Evolutionary conservation across 768 basidiomycete genomes (phyloP).

Genomic region (Punctularia strigosozonata): DNA sequence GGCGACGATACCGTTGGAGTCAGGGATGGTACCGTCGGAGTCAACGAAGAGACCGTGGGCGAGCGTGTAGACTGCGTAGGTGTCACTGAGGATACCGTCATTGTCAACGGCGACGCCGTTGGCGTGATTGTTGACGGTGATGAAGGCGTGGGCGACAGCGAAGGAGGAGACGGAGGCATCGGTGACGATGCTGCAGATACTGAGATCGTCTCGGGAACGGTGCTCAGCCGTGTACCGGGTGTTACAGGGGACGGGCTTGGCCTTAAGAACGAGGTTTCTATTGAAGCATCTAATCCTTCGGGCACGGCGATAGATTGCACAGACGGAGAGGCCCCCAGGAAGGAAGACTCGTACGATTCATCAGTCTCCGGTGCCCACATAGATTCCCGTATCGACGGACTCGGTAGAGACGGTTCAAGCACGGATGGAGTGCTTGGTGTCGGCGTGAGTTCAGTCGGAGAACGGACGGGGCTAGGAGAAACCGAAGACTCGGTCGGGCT

Average conservation of each 20-base stretch:
- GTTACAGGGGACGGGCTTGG: conserved; percentile 34
- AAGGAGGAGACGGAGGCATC: conserved; percentile 21
- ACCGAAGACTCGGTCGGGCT: conserved; percentile 32
- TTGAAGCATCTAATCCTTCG: conserved; percentile 52
- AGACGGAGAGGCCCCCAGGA: conserved; percentile 63
- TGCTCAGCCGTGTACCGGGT: conserved; percentile 10
- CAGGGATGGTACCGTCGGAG: conserved; percentile 19
- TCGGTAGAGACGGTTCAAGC: conserved; percentile 24
- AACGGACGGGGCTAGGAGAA: conserved; percentile 14
- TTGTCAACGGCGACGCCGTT: conserved; percentile 31
- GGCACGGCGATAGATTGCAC: conserved; percentile 35
- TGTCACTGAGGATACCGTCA: conserved; percentile 18
- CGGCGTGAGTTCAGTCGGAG: conserved; percentile 9
- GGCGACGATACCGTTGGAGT: conserved; percentile 12
- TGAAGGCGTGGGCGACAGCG: conserved; percentile 23
- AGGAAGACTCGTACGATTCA: conserved; percentile 64
- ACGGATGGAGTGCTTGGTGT: conserved; percentile 12
- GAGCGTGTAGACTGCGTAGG: conserved; percentile 20
- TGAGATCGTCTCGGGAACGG: conserved; percentile 13
- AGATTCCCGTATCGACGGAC: conserved; percentile 28
- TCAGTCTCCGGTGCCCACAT: conserved; percentile 57
- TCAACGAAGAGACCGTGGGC: conserved; percentile 16
- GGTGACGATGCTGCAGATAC: conserved; percentile 18
- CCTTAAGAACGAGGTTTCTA: conserved; percentile 64
- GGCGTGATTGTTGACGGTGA: conserved; percentile 28